phyloP scores from a whole-genome alignment of 306 rosid genomes.

The Amphicarpaea edgeworthii region DNA sequence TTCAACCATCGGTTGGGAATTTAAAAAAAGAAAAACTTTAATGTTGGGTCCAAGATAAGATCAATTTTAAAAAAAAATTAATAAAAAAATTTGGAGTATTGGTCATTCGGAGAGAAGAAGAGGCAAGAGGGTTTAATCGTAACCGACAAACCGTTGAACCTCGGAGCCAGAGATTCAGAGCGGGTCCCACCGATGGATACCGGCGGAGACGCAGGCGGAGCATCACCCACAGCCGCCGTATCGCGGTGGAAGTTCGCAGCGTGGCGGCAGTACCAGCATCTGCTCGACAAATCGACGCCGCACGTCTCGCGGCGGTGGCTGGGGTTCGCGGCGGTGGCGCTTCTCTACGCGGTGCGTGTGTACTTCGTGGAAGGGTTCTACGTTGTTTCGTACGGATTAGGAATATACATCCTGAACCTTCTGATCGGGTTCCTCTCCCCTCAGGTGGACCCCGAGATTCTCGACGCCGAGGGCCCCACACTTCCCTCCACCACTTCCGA shows the following conservation, averaged over 20 bases:
- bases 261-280: slow-evolving; percentile 73
- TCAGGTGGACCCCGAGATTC: slow-evolving; percentile 94
- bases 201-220: slow-evolving; percentile 36
- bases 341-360: slow-evolving; percentile 75
- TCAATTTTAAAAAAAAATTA: too few species aligned
- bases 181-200: slow-evolving; percentile 59
- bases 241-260: slow-evolving; percentile 66
- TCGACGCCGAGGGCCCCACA: slow-evolving; percentile 71
- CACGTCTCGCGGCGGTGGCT: slow-evolving; percentile 76
- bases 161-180: not conserved
- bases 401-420: slow-evolving; percentile 90
- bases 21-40: too few species aligned
- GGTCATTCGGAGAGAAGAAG: not conserved
- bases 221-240: slow-evolving; percentile 56
- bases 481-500: slow-evolving; percentile 85
- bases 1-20: too few species aligned
- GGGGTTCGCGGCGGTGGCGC: slow-evolving; percentile 56
- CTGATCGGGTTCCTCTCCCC: slow-evolving; percentile 93
- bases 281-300: slow-evolving; percentile 82
- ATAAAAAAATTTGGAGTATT: not conserved
- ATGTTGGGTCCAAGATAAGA: too few species aligned
- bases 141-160: not conserved
- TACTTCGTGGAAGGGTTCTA: slow-evolving; percentile 86
- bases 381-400: slow-evolving; percentile 87
- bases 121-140: not conserved